These are phyloP conservation scores for Tilletia caries DNA, from an alignment of 1,284 basidiomycete genomes.

Conservation along the genomic window DNA sequence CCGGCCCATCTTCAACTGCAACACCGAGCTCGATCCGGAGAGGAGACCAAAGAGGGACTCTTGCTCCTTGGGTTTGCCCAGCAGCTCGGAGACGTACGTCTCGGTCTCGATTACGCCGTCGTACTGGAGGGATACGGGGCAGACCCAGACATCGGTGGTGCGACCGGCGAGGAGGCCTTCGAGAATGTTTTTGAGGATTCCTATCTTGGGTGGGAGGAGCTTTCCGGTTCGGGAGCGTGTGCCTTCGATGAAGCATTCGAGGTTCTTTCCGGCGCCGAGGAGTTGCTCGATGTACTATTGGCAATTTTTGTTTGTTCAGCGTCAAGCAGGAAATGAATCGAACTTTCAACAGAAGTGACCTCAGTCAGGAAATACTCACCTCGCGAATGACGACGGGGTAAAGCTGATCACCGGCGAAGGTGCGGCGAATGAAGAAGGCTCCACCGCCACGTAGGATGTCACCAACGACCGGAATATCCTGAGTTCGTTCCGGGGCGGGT, in stretches of 20 bases:
- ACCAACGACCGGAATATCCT: constrained; percentile 50
- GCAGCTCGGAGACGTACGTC: constrained; percentile 53
- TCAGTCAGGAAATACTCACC: neutral
- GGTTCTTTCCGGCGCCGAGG: constrained; percentile 50
- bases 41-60: constrained; percentile 53
- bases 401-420: constrained; percentile 52
- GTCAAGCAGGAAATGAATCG: neutral
- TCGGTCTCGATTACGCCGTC: constrained; percentile 55
- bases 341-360: constrained; percentile 25
- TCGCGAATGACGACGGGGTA: constrained; percentile 54
- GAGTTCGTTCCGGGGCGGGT: constrained; percentile 34
- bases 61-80: constrained; percentile 56
- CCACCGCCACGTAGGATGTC: constrained; percentile 51
- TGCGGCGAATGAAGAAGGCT: constrained; percentile 54
- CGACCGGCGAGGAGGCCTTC: constrained; percentile 48
- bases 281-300: constrained; percentile 54
- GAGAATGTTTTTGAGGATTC: constrained; percentile 55
- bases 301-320: constrained; percentile 10
- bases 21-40: constrained; percentile 46
- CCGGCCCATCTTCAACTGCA: constrained; percentile 53
- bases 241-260: constrained; percentile 54
- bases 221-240: constrained; percentile 55
- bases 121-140: constrained; percentile 55
- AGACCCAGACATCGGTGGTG: constrained; percentile 53
- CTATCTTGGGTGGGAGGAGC: constrained; percentile 54